Base-by-base conservation (phyloP, 1,284 basidiomycete species). In the Leccinum pachyderme region DNA sequence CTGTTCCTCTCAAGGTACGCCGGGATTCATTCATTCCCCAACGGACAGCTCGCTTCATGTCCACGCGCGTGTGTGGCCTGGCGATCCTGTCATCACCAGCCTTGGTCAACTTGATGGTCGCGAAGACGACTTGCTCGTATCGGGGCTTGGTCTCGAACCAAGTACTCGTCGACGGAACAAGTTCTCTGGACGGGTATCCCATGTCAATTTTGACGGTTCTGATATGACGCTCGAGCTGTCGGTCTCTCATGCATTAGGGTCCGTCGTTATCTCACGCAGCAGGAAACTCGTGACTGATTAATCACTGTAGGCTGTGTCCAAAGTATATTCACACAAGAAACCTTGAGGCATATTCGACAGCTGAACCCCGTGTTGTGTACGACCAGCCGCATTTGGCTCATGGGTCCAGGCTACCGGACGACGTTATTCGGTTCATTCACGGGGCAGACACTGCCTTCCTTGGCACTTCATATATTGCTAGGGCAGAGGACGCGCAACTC, bases 121-220 rank as follows among this genome's bases (percentile, higher is more conserved):
- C 27, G 27, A 49, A 29, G 55, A 48, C 27, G 32, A 64, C 9
- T 67, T 72, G 53, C 66, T 83, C 8, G 68, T 79, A 22, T 82
- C 82, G 3, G 84, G 84, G 0, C 75, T 86, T 32, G 84, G 84
- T 3, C 77, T 86, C 29, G 82, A 86, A 59, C 76, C 82, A 44
- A 64, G 75, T 8, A 82, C 81, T 0, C 67, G 84, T 31, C 64
- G 82, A 56, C 72, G 84, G 56, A 85, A 86, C 61, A 86, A 86
- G 65, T 80, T 86, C 58, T 81, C 82, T 1, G 84, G 84, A 0
- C 61, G 62, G 32, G 68, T 81, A 22, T 63, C 61, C 2, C 70
- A 67, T 18, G 55, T 76, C 6, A 60, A 69, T 8, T 56, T 58
- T 44, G 33, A 47, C 43, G 63, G 43, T 1, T n/a, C n/a, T 7